Evolutionary conservation across 225 moss, liverwort and hornwort genomes (phyloP), one percentile per base, ranked within the genome.

Genomic region (Sphagnum contortum): DNA sequence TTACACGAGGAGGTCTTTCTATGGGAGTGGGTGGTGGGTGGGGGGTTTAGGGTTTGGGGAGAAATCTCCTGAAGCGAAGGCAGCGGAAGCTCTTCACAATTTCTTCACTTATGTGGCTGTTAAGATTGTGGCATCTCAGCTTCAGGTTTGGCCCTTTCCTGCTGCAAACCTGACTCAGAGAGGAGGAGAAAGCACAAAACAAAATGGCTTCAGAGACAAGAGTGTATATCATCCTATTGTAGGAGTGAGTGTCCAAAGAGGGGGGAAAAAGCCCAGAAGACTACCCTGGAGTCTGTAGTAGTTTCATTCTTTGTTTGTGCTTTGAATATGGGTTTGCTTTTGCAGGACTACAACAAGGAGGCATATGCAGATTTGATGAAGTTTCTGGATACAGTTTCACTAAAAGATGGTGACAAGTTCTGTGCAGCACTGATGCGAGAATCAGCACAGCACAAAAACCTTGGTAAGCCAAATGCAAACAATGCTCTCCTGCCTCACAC

Each of bases 351-450:
- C 68, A 93, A 93, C 65, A 74, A 62, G 66, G 92, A 93, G 62
- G 92, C 83, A 59, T 84, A 93, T 73, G 80, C 54, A 66, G 92
- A 93, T 62, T 65, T 93, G 60, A 88, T 75, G 88, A 74, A 50
- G 5, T 90, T 93, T 71, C 61, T 88, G 69, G 87, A 86, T 67
- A 81, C 81, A 63, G 78, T 86, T 67, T 73, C 92, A 69, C 55
- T 93, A 73, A 88, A 90, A 75, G 92, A 93, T 64, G 92, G 90
- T 55, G 92, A 93, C 70, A 81, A 90, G 59, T 93, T 93, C 61
- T 81, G 85, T 58, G 83, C 89, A 5, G 66, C 80, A 48, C 71
- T 93, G 12, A 81, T 93, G 90, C 87, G 92, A 83, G 92, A 93
- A 73, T 86, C 92, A 5, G 81, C 75, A 80, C 86, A 83, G 48